These are phyloP conservation scores for Pichia ethanolica DNA, from an alignment of 805 yeast species.

Conservation along the genomic window DNA sequence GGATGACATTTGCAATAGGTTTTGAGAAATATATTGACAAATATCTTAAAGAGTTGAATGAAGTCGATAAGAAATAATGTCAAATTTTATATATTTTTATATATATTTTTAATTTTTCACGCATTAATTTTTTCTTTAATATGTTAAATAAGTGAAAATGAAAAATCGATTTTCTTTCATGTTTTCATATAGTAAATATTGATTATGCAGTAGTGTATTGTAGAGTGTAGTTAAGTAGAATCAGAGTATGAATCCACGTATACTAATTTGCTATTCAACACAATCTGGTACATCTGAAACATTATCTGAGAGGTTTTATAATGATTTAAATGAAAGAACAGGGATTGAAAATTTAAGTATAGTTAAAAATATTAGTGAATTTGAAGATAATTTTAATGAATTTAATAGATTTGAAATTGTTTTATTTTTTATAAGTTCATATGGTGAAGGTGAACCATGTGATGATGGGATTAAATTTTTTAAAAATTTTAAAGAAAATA, in stretches of 20 bases:
- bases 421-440: constrained; percentile 72
- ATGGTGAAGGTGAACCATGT: constrained; percentile 97
- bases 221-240: background rate
- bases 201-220: background rate
- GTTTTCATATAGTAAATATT: no score
- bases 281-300: constrained; percentile 96
- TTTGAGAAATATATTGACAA: constrained; percentile 30
- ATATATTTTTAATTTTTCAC: no score
- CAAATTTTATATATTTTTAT: no score
- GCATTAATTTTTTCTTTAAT: no score
- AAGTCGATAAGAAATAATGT: background rate
- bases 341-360: background rate
- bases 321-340: constrained; percentile 18
- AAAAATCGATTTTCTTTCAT: background rate
- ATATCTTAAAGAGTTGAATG: constrained; percentile 8
- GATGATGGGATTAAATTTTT: constrained; percentile 74
- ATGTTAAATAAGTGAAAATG: no score
- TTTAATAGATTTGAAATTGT: constrained; percentile 11
- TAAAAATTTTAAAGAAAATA: constrained; percentile 29
- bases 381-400: background rate
- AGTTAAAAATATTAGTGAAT: background rate
- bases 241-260: constrained; percentile 4
- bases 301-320: constrained; percentile 39
- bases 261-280: constrained; percentile 68
- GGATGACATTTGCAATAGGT: constrained; percentile 47